Evolutionary conservation across 257 asterid genomes (phyloP), one percentile per base, ranked within the genome.

Genomic region (Solanum clarkiae): DNA sequence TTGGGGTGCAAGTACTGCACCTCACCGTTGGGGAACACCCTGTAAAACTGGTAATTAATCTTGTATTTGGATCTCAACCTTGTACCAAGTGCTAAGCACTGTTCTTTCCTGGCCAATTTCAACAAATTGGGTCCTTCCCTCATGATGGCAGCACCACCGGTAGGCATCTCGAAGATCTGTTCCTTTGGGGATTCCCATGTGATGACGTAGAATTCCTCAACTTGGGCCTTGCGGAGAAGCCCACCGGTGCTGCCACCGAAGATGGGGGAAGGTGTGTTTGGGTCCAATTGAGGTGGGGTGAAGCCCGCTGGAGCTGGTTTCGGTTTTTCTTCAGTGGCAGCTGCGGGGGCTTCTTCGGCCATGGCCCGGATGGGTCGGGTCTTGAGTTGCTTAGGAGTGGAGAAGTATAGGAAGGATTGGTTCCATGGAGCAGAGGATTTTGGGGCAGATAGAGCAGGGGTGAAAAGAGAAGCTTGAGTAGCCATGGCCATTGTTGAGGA

Each of bases 141-240:
- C 99, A 96, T 96, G 86, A 91, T 96, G 40, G 99, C 99, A 11
- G 99, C 99, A 51, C 99, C 99, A 68, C 99, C 98, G 0, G 98
- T 96, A 3, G 98, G 98, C 99, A 94, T 96, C 89, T 96, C 99
- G 77, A 96, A 96, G n/a, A 94, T 93, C 68, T 96, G 98, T 80
- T 96, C 99, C 87, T 94, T 94, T 0, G 99, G 97, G 0, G 99
- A 96, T 1, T 93, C 97, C 99, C 99, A 96, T 0, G 99, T 96
- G 80, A 96, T 94, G 45, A 93, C 98, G 84, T 96, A 93, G 90
- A 96, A 96, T 84, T 96, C 98, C 87, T 96, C 99, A 26, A 91
- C 97, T 88, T 96, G 98, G 55, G 98, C 98, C 20, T 96, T 96
- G 60, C 97, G 93, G 12, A 96, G 87, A 10, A 96, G 94, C 7